Base-by-base conservation (phyloP, 2,329 filamentous ascomycete species). In the Lanzia echinophila region DNA sequence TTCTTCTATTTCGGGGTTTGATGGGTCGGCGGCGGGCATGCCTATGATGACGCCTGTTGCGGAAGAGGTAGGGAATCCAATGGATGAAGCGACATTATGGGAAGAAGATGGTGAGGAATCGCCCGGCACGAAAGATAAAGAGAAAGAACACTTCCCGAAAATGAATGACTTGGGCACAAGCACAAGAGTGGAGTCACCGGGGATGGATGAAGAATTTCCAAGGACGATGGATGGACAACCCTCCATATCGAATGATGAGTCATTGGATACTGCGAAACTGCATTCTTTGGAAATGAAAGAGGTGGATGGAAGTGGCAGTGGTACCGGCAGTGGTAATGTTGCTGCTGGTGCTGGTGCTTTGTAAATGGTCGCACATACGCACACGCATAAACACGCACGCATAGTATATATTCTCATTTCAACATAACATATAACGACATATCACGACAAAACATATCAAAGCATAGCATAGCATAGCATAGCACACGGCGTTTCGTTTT, bases 31-130 rank as follows among this genome's bases (percentile, higher is more conserved):
- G 4, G 20, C n/a, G 38, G 38, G 38, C 15, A 41, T 41, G n/a
- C 13, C 11, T 17, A 28, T 28, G 24, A 65, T 64, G 60, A 63
- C 57, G 44, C 59, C 64, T 4, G 54, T 63, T 15, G 49, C 39
- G 4, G 65, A 67, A 47, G 63, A 67, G 19, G 39, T 47, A 20
- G 39, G 24, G 1, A 41, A 47, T 53, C 31, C 43, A 1, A 48
- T 32, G 34, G 50, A 48, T 38, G 49, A 38, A 22, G 8, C 19
- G 19, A 43, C 22, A 11, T 22, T 24, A 22, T 20, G 6, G 19
- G 41, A 43, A 19, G 22, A 22, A 19, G 20, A 41, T 17, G 38
- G 20, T 19, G 38, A 19, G 20, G 17, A 19, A 11, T 41, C 38
- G n/a, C 20, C 20, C 13, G 38, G 20, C 20, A 41, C 38, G 5